A percentile compares a stretch with the other conserved stretches of the same genome.
Conservation (phyloP, 2,329 filamentous ascomycete genomes). For the Cercospora zeae-maydis region DNA sequence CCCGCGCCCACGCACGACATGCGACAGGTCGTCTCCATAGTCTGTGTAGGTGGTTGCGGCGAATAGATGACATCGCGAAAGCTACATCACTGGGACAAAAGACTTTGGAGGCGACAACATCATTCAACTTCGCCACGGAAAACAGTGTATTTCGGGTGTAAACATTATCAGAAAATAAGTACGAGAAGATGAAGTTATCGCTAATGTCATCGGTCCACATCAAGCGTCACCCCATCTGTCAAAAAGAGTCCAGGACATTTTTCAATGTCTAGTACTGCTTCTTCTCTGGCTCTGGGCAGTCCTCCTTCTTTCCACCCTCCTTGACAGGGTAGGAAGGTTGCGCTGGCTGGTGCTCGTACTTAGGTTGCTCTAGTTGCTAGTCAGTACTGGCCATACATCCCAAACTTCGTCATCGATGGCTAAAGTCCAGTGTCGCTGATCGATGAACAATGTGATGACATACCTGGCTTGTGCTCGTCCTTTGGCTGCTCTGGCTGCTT, state of each 20-base stretch:
- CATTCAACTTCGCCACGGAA: background rate
- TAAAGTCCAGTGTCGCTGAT: too few relatives aligned
- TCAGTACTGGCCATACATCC: too few relatives aligned
- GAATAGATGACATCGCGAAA: too few relatives aligned
- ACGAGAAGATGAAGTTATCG: background rate
- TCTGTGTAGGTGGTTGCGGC: too few relatives aligned
- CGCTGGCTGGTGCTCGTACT: background rate
- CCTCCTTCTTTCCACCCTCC: background rate
- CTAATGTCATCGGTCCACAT: background rate
- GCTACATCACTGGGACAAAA: background rate
- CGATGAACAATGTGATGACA: too few relatives aligned
- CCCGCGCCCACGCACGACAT: background rate
- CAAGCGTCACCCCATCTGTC: background rate
- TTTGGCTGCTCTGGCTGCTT: background rate
- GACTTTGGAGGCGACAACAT: background rate
- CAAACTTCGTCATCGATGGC: too few relatives aligned
- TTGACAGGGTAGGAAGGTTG: background rate
- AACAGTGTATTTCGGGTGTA: background rate
- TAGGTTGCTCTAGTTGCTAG: too few relatives aligned
- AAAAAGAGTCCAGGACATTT: background rate
- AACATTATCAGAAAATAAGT: constrained; percentile 2
- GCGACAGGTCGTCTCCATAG: too few relatives aligned
- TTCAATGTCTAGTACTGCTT: background rate
- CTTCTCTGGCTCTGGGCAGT: background rate
- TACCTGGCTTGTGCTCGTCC: background rate